Conservation (phyloP, 352 stramenopile species). For the Phytophthora meadii region DNA sequence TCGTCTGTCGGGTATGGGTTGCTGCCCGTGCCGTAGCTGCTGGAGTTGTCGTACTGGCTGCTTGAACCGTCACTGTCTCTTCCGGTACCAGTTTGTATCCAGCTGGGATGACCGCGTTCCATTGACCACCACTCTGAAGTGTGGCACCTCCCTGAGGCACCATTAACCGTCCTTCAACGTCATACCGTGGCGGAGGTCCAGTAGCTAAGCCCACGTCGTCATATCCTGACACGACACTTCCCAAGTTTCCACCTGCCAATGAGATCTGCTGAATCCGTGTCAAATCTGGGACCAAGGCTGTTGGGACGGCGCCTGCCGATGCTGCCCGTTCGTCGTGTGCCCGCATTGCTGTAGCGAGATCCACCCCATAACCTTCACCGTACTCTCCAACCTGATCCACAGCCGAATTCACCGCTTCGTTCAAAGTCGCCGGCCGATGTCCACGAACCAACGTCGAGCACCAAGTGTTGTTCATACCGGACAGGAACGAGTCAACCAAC, state of each 20-base stretch:
- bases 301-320: neutral
- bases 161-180: slow-evolving; percentile 4
- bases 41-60: neutral
- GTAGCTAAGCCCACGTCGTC: neutral
- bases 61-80: neutral
- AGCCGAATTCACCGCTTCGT: neutral
- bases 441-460: slow-evolving; percentile 1
- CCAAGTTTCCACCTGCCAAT: neutral
- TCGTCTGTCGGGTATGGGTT: neutral
- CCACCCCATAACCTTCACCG: slow-evolving; percentile 1
- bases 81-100: slow-evolving; percentile 1
- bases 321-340: neutral
- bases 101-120: slow-evolving; percentile 3
- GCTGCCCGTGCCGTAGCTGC: too few relatives aligned
- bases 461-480: slow-evolving; percentile 2
- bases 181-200: neutral
- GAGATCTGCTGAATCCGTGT: too few relatives aligned
- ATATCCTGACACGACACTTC: too few relatives aligned
- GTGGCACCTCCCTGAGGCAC: neutral
- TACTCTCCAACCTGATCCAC: neutral
- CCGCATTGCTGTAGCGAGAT: neutral
- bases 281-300: too few relatives aligned
- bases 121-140: neutral
- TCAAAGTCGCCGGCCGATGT: neutral
- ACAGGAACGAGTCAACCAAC: neutral